Percentiles rank a stretch among this genome's conserved stretches.
Evolutionary conservation across 1,284 basidiomycete species (phyloP).

Genomic region (Ganoderma lucidum): DNA sequence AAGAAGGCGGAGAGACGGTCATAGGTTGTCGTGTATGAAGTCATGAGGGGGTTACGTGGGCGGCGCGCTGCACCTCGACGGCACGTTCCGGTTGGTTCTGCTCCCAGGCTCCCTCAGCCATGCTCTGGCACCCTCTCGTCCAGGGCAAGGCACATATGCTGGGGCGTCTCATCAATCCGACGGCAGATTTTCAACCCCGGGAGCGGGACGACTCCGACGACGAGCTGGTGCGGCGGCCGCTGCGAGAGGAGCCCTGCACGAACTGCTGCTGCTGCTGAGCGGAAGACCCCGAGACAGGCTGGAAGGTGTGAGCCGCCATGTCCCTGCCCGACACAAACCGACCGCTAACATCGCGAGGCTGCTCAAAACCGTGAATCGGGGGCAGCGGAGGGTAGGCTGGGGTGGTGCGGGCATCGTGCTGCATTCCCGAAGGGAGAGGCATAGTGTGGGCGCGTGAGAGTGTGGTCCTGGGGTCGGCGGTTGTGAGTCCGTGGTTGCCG

Average conservation of each 20-base stretch:
- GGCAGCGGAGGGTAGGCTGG: constrained; percentile 6
- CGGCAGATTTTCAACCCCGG: constrained; percentile 14
- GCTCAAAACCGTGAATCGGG: constrained; percentile 11
- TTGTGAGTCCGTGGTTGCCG: constrained; percentile 2
- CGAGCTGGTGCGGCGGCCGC: constrained; percentile 19
- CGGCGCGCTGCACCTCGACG: neutral
- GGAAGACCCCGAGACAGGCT: neutral
- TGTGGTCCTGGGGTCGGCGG: constrained; percentile 3
- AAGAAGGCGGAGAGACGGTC: neutral
- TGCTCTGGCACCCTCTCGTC: constrained; percentile 10
- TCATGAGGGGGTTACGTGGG: constrained; percentile 9
- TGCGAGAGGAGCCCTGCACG: constrained; percentile 24
- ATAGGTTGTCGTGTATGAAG: constrained; percentile 3
- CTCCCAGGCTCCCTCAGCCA: constrained; percentile 14
- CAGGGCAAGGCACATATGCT: constrained; percentile 14
- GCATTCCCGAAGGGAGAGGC: constrained; percentile 14
- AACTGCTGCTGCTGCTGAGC: constrained; percentile 12
- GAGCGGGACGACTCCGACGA: constrained; percentile 23
- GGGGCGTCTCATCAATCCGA: constrained; percentile 10
- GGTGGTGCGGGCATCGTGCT: constrained; percentile 12
- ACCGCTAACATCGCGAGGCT: constrained; percentile 17
- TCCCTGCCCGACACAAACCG: constrained; percentile 18
- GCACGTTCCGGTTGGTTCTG: neutral
- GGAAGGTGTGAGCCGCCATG: neutral
- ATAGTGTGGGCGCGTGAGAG: constrained; percentile 20